A percentile compares a stretch with the other conserved stretches of the same genome.
Conservation (phyloP, 306 rosid species). For the Rosa rugosa region DNA sequence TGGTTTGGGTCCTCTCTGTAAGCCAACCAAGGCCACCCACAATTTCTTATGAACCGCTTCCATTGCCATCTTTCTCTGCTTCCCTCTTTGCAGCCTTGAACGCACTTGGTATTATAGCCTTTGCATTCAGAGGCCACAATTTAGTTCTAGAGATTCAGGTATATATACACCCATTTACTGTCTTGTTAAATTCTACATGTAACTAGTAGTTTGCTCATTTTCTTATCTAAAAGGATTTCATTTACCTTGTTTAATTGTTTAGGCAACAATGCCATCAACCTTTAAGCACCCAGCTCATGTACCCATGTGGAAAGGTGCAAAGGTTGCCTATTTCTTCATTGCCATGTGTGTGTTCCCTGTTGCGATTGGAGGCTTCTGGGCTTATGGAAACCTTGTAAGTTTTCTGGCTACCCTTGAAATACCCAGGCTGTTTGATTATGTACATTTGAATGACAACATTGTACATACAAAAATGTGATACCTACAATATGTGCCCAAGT, state of each 20-base stretch:
- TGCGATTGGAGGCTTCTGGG: conserved; percentile 98
- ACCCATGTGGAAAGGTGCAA: conserved; percentile 99
- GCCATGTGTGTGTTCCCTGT: conserved; percentile 95
- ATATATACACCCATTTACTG: neutral
- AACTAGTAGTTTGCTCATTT: neutral
- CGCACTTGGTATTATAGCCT: conserved; percentile 93
- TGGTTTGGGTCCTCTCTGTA: conserved; percentile 98
- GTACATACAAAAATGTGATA: no score
- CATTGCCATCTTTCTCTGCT: conserved; percentile 55
- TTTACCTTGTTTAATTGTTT: conserved; percentile 15
- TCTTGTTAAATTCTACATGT: neutral
- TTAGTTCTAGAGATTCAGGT: conserved; percentile 91
- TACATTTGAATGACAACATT: no score
- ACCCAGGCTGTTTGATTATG: neutral
- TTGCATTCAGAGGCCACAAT: conserved; percentile 97
- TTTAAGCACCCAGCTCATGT: conserved; percentile 98
- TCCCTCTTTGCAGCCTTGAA: conserved; percentile 75
- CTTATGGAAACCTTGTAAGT: conserved; percentile 93
- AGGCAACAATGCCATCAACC: conserved; percentile 99
- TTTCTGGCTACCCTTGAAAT: neutral
- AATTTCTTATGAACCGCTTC: conserved; percentile 76
- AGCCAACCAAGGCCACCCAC: conserved; percentile 83
- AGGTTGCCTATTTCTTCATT: conserved; percentile 93
- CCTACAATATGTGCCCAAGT: no score
- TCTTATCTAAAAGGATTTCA: conserved; percentile 11